phyloP scores from a whole-genome alignment of 805 yeast genomes.

The Kuraishia cidri region DNA sequence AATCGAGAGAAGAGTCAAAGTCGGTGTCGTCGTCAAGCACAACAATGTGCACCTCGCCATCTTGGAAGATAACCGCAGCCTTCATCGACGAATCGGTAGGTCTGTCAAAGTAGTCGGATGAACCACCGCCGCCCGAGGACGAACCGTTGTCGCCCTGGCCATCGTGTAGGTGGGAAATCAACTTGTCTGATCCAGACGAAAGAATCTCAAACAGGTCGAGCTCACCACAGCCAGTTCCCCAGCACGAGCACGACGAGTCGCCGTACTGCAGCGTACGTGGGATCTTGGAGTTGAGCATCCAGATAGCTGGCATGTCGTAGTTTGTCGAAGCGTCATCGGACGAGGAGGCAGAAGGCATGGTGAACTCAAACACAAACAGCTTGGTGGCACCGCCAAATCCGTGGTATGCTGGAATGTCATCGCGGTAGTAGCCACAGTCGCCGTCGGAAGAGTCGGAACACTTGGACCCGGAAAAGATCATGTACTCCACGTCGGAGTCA shows the following conservation, averaged over 20 bases:
- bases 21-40: conserved; percentile 42
- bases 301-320: conserved; percentile 96
- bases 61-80: conserved; percentile 82
- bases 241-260: conserved; percentile 78
- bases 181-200: conserved; percentile 61
- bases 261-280: conserved; percentile 98
- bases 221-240: conserved; percentile 98
- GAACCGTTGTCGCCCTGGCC: conserved; percentile 62
- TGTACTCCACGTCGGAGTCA: conserved; percentile 67
- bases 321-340: conserved; percentile 33
- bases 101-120: conserved; percentile 81
- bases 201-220: conserved; percentile 90
- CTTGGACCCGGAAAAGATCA: conserved; percentile 68
- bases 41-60: conserved; percentile 47
- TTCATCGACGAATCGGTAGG: conserved; percentile 72
- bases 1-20: conserved; percentile 45
- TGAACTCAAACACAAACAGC: conserved; percentile 88
- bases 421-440: conserved; percentile 82
- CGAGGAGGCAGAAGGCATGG: conserved; percentile 68
- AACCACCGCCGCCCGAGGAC: conserved; percentile 61
- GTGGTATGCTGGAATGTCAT: conserved; percentile 84
- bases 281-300: conserved; percentile 92
- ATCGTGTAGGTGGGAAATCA: conserved; percentile 77
- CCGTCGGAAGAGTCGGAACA: conserved; percentile 39
- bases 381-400: conserved; percentile 84